A percentile compares a stretch with the other conserved stretches of the same genome.
phyloP scores from a whole-genome alignment of 106 monocot genomes.

The Hemerocallis citrina region DNA sequence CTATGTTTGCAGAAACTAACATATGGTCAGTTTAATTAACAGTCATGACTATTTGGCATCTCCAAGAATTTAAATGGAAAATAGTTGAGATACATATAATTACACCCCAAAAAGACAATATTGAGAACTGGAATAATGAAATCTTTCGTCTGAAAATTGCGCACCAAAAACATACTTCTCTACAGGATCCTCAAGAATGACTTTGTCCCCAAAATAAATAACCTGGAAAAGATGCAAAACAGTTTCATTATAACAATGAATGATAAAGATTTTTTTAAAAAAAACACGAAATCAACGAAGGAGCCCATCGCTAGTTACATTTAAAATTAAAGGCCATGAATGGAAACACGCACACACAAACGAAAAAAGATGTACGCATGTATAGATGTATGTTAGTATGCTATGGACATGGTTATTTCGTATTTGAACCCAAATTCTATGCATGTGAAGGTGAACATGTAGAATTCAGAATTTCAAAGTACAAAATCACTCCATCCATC shows the following conservation, averaged over 20 bases:
- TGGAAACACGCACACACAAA: background rate
- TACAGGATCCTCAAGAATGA: slow-evolving; percentile 88
- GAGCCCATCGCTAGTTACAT: no score
- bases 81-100: background rate
- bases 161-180: slow-evolving; percentile 51
- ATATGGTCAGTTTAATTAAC: background rate
- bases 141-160: background rate
- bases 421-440: background rate
- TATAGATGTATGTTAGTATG: background rate
- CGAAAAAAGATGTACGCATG: background rate
- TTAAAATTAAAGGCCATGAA: no score
- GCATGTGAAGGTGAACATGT: background rate
- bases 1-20: background rate
- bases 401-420: background rate
- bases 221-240: slow-evolving; percentile 47
- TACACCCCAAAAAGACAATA: background rate
- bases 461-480: background rate
- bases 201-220: slow-evolving; percentile 73
- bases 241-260: background rate
- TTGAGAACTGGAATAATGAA: background rate
- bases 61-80: background rate
- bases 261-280: no score
- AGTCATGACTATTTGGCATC: background rate
- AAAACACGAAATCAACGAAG: background rate
- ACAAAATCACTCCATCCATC: background rate